Conservation (phyloP, 2,329 filamentous ascomycete genomes). For the Arthroderma sp. region DNA sequence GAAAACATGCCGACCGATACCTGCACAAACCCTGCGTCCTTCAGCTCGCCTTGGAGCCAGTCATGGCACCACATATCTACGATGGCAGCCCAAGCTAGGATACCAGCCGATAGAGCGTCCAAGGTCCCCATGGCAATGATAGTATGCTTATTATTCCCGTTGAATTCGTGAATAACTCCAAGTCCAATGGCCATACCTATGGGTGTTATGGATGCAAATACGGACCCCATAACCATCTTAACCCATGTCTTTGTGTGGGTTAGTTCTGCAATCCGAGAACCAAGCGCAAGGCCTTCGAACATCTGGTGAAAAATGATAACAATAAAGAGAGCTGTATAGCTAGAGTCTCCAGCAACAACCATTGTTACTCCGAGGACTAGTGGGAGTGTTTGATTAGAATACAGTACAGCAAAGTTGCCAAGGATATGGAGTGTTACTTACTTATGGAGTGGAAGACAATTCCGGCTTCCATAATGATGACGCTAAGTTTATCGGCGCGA, state of each 20-base stretch:
- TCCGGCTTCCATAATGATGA: slow-evolving; percentile 58
- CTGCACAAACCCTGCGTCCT: slow-evolving; percentile 36
- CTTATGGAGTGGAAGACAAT: slow-evolving; percentile 62
- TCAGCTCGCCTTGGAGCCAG: slow-evolving; percentile 53
- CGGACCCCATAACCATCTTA: slow-evolving; percentile 46
- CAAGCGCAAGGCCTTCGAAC: slow-evolving; percentile 61
- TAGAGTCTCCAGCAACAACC: slow-evolving; percentile 39
- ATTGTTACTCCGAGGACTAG: slow-evolving; percentile 50
- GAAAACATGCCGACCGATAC: slow-evolving; percentile 40
- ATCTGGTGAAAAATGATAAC: slow-evolving; percentile 69
- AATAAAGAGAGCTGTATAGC: slow-evolving; percentile 39
- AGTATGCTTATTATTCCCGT: slow-evolving; percentile 57
- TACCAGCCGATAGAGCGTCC: slow-evolving; percentile 60
- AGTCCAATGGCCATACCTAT: slow-evolving; percentile 71
- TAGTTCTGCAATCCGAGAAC: slow-evolving; percentile 29
- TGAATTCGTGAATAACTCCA: slow-evolving; percentile 56
- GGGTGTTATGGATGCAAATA: slow-evolving; percentile 60
- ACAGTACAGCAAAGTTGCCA: background rate
- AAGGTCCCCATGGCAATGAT: slow-evolving; percentile 60
- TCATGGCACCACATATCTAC: slow-evolving; percentile 70
- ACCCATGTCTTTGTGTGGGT: slow-evolving; percentile 16
- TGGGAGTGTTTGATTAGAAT: slow-evolving; percentile 41
- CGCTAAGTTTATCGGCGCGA: slow-evolving; percentile 37
- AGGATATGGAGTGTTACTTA: slow-evolving; percentile 34
- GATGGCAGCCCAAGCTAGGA: slow-evolving; percentile 65